A percentile compares a stretch with the other conserved stretches of the same genome.
phyloP scores from a whole-genome alignment of 1,284 basidiomycete genomes.

The Irpex sp. region DNA sequence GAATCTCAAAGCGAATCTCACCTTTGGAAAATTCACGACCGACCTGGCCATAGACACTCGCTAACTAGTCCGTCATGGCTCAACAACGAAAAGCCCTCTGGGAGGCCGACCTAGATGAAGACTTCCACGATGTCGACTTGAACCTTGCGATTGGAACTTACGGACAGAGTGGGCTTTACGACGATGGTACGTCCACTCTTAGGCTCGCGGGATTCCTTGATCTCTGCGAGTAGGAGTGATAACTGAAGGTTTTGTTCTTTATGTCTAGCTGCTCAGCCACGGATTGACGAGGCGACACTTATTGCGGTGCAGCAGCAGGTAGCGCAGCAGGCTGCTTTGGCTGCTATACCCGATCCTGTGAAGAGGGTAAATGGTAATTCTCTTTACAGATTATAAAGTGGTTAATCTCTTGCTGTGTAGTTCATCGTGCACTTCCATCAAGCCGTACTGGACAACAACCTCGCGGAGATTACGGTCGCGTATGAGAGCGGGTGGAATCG shows the following conservation, averaged over 20 bases:
- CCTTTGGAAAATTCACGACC: slow-evolving; percentile 1
- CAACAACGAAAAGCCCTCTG: slow-evolving; percentile 65
- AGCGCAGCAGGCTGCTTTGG: slow-evolving; percentile 73
- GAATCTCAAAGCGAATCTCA: slow-evolving; percentile 1
- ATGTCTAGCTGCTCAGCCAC: slow-evolving; percentile 37
- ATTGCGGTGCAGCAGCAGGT: slow-evolving; percentile 75
- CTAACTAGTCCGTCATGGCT: slow-evolving; percentile 34
- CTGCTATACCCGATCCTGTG: slow-evolving; percentile 77
- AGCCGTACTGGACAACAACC: slow-evolving; percentile 83
- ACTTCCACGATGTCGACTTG: slow-evolving; percentile 68
- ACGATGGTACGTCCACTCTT: slow-evolving; percentile 47
- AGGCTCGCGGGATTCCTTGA: no score
- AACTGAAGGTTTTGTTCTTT: slow-evolving; percentile 14
- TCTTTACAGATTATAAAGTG: background rate
- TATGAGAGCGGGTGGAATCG: slow-evolving; percentile 98
- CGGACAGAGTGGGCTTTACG: slow-evolving; percentile 62
- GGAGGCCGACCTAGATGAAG: slow-evolving; percentile 71
- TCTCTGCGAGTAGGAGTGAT: background rate
- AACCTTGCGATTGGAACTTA: slow-evolving; percentile 70
- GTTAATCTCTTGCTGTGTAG: slow-evolving; percentile 34
- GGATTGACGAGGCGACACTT: slow-evolving; percentile 65
- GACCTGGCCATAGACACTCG: background rate
- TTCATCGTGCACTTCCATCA: slow-evolving; percentile 92
- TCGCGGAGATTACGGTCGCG: slow-evolving; percentile 84
- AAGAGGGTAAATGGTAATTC: slow-evolving; percentile 56